These are phyloP conservation scores for Hygrophoropsis aurantiaca DNA, from an alignment of 768 basidiomycete genomes.

Conservation along the genomic window DNA sequence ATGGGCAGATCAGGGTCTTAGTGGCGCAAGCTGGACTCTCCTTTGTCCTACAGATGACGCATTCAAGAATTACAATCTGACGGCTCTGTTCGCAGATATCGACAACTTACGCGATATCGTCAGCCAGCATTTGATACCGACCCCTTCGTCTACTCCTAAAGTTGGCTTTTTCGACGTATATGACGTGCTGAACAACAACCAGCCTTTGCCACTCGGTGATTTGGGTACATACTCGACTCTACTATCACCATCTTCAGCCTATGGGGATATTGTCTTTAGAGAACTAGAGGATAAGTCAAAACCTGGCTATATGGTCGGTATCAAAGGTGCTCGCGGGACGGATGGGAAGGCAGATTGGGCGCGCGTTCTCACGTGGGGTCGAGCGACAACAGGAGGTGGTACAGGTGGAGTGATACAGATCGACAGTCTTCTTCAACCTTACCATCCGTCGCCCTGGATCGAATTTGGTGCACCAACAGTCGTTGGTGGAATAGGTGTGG, in stretches of 20 bases:
- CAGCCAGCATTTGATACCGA: constrained; percentile 74
- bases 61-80: constrained; percentile 85
- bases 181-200: constrained; percentile 58
- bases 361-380: constrained; percentile 69
- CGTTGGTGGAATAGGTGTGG: constrained; percentile 57
- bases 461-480: constrained; percentile 70
- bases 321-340: constrained; percentile 71
- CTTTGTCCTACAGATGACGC: constrained; percentile 92
- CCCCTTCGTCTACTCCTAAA: constrained; percentile 22
- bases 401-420: constrained; percentile 90
- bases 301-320: constrained; percentile 58
- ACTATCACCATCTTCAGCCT: constrained; percentile 60
- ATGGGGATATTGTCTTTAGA: constrained; percentile 85
- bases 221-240: constrained; percentile 76
- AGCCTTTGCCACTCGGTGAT: constrained; percentile 71
- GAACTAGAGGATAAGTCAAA: constrained; percentile 41
- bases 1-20: constrained; percentile 55
- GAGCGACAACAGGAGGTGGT: constrained; percentile 68
- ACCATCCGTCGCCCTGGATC: constrained; percentile 83
- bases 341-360: constrained; percentile 64
- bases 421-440: constrained; percentile 81
- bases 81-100: constrained; percentile 59
- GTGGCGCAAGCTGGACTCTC: constrained; percentile 74
- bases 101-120: constrained; percentile 60
- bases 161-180: constrained; percentile 24